Conservation (phyloP, 176 grass and related monocot species). For the Carex littledalei region DNA sequence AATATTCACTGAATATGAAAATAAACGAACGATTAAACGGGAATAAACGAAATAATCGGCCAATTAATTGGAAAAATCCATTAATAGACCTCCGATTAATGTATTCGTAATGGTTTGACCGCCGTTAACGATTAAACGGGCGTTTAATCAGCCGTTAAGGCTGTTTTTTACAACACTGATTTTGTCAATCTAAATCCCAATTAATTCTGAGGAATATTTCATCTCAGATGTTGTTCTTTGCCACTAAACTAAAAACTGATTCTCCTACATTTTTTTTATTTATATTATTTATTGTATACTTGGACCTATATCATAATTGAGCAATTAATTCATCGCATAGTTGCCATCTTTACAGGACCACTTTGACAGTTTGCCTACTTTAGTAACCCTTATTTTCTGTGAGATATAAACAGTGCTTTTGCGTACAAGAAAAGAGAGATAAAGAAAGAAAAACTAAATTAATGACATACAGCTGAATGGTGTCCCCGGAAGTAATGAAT, state of each 20-base stretch:
- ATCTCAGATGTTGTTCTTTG: background rate
- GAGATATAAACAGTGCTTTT: background rate
- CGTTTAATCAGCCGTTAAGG: no score
- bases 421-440: background rate
- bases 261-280: no score
- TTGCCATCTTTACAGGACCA: slow-evolving; percentile 11
- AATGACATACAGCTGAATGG: background rate
- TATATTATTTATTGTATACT: background rate
- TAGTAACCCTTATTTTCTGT: slow-evolving; percentile 3
- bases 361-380: background rate
- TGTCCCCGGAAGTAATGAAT: background rate
- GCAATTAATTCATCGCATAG: slow-evolving; percentile 10
- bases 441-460: background rate
- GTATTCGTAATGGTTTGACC: no score
- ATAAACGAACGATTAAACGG: no score
- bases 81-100: no score
- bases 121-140: no score
- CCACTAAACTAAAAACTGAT: no score
- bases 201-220: background rate
- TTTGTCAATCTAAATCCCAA: background rate
- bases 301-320: slow-evolving; percentile 1
- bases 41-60: no score
- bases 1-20: no score
- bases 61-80: no score
- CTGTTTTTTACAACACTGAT: background rate